Conservation (phyloP, 106 monocot species). For the Hemerocallis citrina region DNA sequence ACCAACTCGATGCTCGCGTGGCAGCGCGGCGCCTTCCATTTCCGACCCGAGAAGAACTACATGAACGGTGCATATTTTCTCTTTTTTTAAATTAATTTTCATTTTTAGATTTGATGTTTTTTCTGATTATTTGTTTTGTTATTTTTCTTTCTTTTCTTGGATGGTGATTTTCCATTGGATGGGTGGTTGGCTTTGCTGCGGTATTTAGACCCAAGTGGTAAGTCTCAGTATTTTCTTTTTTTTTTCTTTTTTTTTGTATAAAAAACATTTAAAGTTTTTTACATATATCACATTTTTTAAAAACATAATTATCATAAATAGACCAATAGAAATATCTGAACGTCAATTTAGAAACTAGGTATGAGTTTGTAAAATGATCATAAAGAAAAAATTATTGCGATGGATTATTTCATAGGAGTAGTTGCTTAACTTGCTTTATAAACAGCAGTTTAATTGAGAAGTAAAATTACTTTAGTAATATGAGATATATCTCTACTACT, state of each 20-base stretch:
- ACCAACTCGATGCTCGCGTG: constrained; percentile 46
- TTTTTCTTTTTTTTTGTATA: neutral
- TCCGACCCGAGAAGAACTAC: constrained; percentile 55
- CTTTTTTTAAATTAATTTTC: neutral
- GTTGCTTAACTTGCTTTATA: no score
- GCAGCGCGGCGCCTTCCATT: constrained; percentile 62
- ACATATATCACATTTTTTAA: no score
- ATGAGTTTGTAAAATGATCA: no score
- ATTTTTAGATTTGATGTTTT: neutral
- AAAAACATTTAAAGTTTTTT: neutral
- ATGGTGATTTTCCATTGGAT: neutral
- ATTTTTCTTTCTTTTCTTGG: neutral
- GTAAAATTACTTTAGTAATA: no score
- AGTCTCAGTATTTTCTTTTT: neutral
- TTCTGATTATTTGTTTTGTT: neutral
- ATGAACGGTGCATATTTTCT: constrained; percentile 35
- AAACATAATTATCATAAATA: no score
- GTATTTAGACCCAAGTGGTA: constrained; percentile 30
- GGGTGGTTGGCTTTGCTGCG: neutral
- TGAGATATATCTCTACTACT: no score
- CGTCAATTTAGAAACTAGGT: no score
- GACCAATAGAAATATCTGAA: no score
- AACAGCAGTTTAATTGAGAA: no score
- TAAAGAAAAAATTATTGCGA: no score
- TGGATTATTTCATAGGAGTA: no score